Evolutionary conservation across 1,284 basidiomycete genomes (phyloP), one percentile per base, ranked within the genome.

Genomic region (Trametes pubescens): DNA sequence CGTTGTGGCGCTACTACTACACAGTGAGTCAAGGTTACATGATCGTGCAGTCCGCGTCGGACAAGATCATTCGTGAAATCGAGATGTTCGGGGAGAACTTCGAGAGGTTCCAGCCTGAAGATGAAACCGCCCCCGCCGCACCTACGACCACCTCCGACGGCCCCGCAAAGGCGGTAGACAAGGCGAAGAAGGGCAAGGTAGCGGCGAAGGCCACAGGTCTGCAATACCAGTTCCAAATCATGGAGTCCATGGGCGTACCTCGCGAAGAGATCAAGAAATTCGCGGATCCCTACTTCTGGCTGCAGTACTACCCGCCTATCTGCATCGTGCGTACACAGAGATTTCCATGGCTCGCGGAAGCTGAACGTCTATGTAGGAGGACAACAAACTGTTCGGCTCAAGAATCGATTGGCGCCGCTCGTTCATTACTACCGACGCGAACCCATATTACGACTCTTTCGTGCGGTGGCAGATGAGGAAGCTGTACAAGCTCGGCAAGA

Each of bases 401-500:
- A 90, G 98, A 67, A 94, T 99, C 74, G 98, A 99, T 82, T 99
- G 98, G 98, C 90, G 98, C 62, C 88, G 98, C 59, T 87, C 92
- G 14, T 99, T 99, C 83, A 80, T 99, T 69, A 99, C 97, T 1
- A 98, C 98, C 34, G 92, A 96, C 66, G 89, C 91, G 49, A 99
- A 99, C 79, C 98, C 96, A 0, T 99, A 98, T 82, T 99, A 95
- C 77, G 98, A 99, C 79, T 81, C 92, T 5, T 99, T 99, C 74
- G 95, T 99, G 49, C 91, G 96, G 58, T 99, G 98, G 98, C 98
- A 99, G 78, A 91, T 96, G 79, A 99, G 97, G 84, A 96, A 95
- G 78, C 86, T 99, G 14, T 86, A 94, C 79, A 83, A 82, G 49
- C 82, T 94, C 59, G 90, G 92, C 40, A 95, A 95, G 79, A 94